Conservation (phyloP, 1,284 basidiomycete species). For the Grifola frondosa region DNA sequence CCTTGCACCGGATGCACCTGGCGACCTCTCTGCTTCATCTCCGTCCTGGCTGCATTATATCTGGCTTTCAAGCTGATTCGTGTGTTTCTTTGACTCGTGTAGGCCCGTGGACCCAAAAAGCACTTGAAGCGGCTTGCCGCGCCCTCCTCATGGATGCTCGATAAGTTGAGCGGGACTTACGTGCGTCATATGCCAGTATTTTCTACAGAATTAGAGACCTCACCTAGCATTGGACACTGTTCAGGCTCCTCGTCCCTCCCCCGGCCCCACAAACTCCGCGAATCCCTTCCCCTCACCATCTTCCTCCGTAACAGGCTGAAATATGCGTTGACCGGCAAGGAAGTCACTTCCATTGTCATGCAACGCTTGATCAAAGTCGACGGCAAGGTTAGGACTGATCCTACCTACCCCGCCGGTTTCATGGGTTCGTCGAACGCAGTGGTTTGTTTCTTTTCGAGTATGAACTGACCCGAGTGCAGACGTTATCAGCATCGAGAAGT, state of each 20-base stretch:
- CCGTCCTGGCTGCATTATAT: conserved; percentile 13
- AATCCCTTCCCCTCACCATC: conserved; percentile 92
- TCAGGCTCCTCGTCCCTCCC: conserved; percentile 92
- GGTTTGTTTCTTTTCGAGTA: neutral
- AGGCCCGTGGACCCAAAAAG: conserved; percentile 99
- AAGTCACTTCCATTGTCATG: conserved; percentile 94
- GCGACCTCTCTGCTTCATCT: conserved; percentile 11
- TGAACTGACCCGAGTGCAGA: conserved; percentile 47
- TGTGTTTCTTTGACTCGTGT: conserved; percentile 9
- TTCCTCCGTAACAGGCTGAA: conserved; percentile 99
- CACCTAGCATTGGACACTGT: too few relatives aligned
- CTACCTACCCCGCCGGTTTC: conserved; percentile 96
- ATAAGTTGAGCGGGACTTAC: conserved; percentile 98
- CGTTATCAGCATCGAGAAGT: conserved; percentile 97
- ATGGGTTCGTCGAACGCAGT: conserved; percentile 81
- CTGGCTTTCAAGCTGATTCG: conserved; percentile 22
- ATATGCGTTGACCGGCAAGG: conserved; percentile 96
- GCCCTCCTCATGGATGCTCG: conserved; percentile 99
- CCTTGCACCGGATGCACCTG: conserved; percentile 31
- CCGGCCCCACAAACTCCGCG: conserved; percentile 99
- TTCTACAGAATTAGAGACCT: too few relatives aligned
- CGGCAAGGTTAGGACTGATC: conserved; percentile 97
- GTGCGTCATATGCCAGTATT: conserved; percentile 53
- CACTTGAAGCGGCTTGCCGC: conserved; percentile 98
- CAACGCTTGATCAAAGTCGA: conserved; percentile 99